Evolutionary conservation across 208 protist genomes (phyloP).

Genomic region (Wallacemonas sp.): DNA sequence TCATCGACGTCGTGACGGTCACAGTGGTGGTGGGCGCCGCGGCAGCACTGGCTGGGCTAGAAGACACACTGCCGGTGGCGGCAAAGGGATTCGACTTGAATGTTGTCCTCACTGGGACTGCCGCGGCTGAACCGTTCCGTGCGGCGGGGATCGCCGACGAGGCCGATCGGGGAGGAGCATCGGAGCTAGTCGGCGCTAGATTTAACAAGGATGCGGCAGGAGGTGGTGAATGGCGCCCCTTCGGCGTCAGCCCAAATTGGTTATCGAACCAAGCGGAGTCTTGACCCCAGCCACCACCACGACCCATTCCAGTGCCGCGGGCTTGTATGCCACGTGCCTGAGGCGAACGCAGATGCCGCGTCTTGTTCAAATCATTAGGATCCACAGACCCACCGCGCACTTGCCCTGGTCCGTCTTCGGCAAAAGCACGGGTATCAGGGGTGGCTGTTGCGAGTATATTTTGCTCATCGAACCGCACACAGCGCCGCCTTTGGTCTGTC

Average conservation of each 20-base stretch:
- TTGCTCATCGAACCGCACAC: conserved; percentile 7
- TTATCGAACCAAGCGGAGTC: conserved; percentile 75
- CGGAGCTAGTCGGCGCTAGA: too few relatives aligned
- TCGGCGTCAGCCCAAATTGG: conserved; percentile 35
- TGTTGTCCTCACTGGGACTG: background rate
- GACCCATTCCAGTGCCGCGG: background rate
- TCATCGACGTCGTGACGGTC: too few relatives aligned
- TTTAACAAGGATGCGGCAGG: too few relatives aligned
- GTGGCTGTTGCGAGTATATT: background rate
- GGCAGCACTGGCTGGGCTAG: too few relatives aligned
- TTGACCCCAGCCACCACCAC: conserved; percentile 36
- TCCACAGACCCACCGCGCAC: background rate
- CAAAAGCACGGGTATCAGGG: conserved; percentile 7
- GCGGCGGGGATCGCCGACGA: too few relatives aligned
- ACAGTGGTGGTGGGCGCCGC: too few relatives aligned
- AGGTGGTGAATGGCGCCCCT: background rate
- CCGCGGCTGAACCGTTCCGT: background rate
- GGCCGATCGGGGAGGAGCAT: too few relatives aligned
- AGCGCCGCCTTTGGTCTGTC: background rate
- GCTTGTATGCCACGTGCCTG: background rate
- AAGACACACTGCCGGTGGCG: background rate
- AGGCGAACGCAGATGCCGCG: conserved; percentile 2
- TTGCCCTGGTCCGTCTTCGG: background rate
- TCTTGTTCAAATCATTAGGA: background rate
- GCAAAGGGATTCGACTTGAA: conserved; percentile 10